Evolutionary conservation across 2,329 filamentous ascomycete species (phyloP).

Genomic region (Fusarium sarcochroum): DNA sequence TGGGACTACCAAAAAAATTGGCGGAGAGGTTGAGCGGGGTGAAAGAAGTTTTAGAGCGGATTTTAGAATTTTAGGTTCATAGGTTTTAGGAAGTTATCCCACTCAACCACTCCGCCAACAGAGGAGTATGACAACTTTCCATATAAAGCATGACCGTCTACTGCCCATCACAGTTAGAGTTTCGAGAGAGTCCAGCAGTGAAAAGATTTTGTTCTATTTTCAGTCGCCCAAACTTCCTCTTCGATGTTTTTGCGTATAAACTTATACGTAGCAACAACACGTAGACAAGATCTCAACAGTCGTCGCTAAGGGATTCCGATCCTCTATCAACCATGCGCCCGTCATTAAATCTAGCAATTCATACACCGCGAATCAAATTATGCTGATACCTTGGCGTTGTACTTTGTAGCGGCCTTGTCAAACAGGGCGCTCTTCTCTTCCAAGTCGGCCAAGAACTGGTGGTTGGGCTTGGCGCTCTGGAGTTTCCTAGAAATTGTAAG

Average conservation of each 20-base stretch:
- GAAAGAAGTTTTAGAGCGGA: background rate
- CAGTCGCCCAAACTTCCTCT: background rate
- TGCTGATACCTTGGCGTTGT: constrained; percentile 83
- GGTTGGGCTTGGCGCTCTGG: constrained; percentile 72
- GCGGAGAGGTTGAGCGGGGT: background rate
- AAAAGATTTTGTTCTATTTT: constrained; percentile 24
- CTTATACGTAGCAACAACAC: constrained; percentile 9
- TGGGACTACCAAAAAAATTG: background rate
- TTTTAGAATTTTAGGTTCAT: background rate
- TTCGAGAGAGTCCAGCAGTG: background rate
- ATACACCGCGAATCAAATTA: constrained; percentile 42
- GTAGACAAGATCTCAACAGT: constrained; percentile 38
- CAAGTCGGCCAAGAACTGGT: constrained; percentile 80
- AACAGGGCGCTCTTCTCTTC: constrained; percentile 90
- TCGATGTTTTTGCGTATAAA: background rate
- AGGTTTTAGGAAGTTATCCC: background rate
- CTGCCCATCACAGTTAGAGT: background rate
- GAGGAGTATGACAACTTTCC: background rate
- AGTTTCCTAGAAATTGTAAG: constrained; percentile 63
- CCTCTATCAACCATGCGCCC: constrained; percentile 49
- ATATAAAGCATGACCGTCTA: background rate
- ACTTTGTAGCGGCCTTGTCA: constrained; percentile 88
- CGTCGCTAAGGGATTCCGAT: constrained; percentile 42
- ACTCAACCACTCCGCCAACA: background rate
- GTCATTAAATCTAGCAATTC: constrained; percentile 51